Conservation (phyloP, 2,329 filamentous ascomycete genomes). For the Paraphoma chrysanthemicola region DNA sequence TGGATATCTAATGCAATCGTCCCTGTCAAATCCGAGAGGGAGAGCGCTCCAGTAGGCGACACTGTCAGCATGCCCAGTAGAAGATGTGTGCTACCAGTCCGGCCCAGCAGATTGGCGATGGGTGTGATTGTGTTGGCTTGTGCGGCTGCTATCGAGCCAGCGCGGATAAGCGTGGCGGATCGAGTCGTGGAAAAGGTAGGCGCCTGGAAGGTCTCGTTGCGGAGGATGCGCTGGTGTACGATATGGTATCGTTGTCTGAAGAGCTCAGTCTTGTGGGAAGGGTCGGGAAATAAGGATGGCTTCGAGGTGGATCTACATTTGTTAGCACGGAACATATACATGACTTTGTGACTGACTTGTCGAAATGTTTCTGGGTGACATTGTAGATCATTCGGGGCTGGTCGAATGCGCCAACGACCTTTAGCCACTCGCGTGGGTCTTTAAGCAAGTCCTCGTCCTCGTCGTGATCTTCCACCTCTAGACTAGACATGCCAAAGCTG, state of each 20-base stretch:
- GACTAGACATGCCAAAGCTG: constrained; percentile 65
- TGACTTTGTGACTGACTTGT: constrained; percentile 61
- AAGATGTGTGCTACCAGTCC: constrained; percentile 84
- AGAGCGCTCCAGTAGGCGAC: constrained; percentile 80
- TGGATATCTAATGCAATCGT: constrained; percentile 84
- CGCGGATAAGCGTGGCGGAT: constrained; percentile 62
- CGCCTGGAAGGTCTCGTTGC: constrained; percentile 91
- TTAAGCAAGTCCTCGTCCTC: constrained; percentile 64
- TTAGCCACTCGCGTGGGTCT: constrained; percentile 83
- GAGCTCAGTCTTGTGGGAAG: constrained; percentile 80
- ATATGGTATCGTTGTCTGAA: constrained; percentile 93
- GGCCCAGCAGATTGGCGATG: constrained; percentile 76
- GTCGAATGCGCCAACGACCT: constrained; percentile 81
- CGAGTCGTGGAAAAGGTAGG: constrained; percentile 71
- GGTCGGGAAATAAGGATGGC: constrained; percentile 67
- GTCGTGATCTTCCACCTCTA: constrained; percentile 62
- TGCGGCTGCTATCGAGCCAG: constrained; percentile 59
- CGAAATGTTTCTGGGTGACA: constrained; percentile 85
- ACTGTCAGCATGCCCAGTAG: constrained; percentile 83
- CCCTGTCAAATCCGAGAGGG: constrained; percentile 85
- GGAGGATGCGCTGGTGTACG: constrained; percentile 87
- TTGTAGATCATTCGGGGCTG: constrained; percentile 84
- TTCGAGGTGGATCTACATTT: constrained; percentile 46
- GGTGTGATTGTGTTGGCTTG: constrained; percentile 85
- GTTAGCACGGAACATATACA: constrained; percentile 18